A percentile compares a stretch with the other conserved stretches of the same genome.
Conservation (phyloP, 2,329 filamentous ascomycete genomes). For the Beauveria brongniartii region DNA sequence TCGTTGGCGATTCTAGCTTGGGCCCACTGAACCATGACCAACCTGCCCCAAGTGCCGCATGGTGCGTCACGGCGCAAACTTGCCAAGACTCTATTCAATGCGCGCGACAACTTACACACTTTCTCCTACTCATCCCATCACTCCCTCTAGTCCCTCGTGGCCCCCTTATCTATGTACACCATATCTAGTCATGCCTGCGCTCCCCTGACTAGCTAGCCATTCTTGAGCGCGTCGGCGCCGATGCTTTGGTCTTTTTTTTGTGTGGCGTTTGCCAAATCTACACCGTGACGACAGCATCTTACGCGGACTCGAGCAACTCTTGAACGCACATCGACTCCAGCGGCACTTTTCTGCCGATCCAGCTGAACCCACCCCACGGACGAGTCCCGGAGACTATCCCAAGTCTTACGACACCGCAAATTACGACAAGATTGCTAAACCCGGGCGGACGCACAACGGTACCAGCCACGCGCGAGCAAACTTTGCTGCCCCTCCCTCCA, state of each 20-base stretch:
- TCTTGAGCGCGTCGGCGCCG: conserved; percentile 2
- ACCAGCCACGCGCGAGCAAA: neutral
- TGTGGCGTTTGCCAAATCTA: conserved; percentile 1
- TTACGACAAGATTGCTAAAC: neutral
- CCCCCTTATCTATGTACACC: neutral
- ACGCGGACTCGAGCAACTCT: neutral
- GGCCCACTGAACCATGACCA: too few species aligned
- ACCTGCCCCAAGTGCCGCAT: neutral
- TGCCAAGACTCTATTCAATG: neutral
- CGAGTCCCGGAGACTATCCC: neutral
- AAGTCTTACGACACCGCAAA: neutral
- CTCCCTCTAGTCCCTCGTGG: neutral
- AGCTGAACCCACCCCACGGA: neutral
- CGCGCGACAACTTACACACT: neutral
- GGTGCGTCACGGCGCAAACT: conserved; percentile 1
- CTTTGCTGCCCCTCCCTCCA: neutral
- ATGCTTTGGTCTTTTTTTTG: neutral
- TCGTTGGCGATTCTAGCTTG: too few species aligned
- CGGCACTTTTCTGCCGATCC: conserved; percentile 5
- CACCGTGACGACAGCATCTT: conserved; percentile 8
- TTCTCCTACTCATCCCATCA: neutral
- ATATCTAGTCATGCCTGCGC: neutral
- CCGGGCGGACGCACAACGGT: neutral
- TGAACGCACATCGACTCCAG: neutral
- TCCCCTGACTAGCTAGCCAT: neutral